These are phyloP conservation scores for Macrotyloma uniflorum DNA, from an alignment of 306 rosid species.

Conservation along the genomic window DNA sequence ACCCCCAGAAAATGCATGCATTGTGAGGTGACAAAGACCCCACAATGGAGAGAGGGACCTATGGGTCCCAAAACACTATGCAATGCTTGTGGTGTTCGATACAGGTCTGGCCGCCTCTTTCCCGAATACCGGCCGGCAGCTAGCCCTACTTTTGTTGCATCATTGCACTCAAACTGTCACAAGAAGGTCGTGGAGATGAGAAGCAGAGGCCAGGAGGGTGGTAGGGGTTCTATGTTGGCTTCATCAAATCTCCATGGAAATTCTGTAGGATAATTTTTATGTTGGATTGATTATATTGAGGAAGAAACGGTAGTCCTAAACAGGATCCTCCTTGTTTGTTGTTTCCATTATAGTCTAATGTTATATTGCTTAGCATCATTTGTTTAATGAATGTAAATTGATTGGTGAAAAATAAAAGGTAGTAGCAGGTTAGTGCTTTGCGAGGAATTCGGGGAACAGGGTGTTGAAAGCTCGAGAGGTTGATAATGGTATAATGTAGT, in stretches of 20 bases:
- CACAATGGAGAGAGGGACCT: slow-evolving; percentile 95
- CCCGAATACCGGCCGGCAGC: slow-evolving; percentile 89
- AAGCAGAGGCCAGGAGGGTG: slow-evolving; percentile 37
- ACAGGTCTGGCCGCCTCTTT: slow-evolving; percentile 79
- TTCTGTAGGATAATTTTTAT: slow-evolving; percentile 41
- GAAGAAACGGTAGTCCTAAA: slow-evolving; percentile 44
- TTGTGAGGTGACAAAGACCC: slow-evolving; percentile 75
- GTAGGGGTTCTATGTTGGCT: slow-evolving; percentile 37
- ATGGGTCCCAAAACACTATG: slow-evolving; percentile 87
- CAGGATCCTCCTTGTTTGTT: slow-evolving; percentile 53
- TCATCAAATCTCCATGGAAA: slow-evolving; percentile 45
- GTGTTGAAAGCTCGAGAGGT: slow-evolving; percentile 1
- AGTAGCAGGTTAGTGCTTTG: slow-evolving; percentile 39
- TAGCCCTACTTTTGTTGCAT: slow-evolving; percentile 71
- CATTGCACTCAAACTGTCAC: slow-evolving; percentile 82
- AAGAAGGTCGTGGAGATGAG: slow-evolving; percentile 88
- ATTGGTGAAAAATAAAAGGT: slow-evolving; percentile 51
- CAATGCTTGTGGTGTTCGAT: slow-evolving; percentile 94
- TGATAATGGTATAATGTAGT: slow-evolving; percentile 18
- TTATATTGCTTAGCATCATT: slow-evolving; percentile 49
- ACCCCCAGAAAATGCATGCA: slow-evolving; percentile 64
- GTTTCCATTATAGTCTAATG: slow-evolving; percentile 41
- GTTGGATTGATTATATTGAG: slow-evolving; percentile 41
- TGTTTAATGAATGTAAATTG: slow-evolving; percentile 53
- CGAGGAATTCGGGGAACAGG: slow-evolving; percentile 42